Evolutionary conservation across 441 rosid genomes (phyloP).

Genomic region (Erodium texanum): DNA sequence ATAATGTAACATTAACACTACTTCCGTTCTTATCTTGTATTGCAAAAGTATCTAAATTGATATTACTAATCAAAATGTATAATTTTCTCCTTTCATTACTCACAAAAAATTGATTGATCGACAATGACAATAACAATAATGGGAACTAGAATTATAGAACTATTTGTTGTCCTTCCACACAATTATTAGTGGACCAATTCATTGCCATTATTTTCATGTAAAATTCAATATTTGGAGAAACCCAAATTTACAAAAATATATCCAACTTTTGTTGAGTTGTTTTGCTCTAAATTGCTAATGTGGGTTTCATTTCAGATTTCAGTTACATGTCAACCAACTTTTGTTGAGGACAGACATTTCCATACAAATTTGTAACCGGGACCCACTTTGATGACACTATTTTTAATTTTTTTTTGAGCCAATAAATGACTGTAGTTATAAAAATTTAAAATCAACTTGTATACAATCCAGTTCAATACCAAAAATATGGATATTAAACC

Average conservation of each 20-base stretch:
- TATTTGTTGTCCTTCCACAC: neutral
- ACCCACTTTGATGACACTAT: constrained; percentile 1
- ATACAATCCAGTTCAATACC: no score
- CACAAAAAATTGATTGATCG: neutral
- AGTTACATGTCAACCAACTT: neutral
- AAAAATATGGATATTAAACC: no score
- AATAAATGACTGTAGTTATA: neutral
- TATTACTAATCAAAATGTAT: no score
- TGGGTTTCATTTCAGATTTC: neutral
- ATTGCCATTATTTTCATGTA: neutral
- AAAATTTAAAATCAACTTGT: no score
- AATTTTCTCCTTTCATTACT: no score
- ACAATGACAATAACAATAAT: neutral
- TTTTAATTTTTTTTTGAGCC: neutral
- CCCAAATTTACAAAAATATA: neutral
- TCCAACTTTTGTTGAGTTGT: neutral
- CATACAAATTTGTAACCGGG: neutral
- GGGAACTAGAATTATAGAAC: neutral
- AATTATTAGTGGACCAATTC: neutral
- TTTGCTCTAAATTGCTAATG: neutral
- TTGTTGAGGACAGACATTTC: neutral
- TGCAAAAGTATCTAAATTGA: no score
- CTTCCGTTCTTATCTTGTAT: no score
- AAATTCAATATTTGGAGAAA: neutral
- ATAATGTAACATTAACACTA: no score